Conservation (phyloP, 441 rosid species). For the Euphorbia corollata region DNA sequence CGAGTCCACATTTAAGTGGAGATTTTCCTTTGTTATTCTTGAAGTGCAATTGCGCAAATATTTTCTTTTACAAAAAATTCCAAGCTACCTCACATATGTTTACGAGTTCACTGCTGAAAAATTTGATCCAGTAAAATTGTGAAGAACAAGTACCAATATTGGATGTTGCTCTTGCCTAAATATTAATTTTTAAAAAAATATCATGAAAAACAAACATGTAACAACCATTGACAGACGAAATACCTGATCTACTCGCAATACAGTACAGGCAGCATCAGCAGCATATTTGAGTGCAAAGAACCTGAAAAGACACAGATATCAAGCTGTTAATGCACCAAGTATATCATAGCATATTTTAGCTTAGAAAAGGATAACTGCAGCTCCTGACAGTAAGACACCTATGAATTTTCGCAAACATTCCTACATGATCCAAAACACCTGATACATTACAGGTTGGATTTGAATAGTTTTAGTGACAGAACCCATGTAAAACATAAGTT, state of each 20-base stretch:
- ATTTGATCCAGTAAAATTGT: neutral
- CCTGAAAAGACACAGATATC: constrained; percentile 34
- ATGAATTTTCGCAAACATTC: neutral
- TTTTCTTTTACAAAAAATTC: too few species aligned
- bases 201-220: neutral
- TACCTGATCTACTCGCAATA: constrained; percentile 97
- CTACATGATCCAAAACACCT: neutral
- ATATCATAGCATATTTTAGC: neutral
- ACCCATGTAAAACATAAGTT: neutral
- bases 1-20: too few species aligned
- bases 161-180: neutral
- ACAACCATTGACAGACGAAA: neutral
- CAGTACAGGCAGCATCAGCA: constrained; percentile 97
- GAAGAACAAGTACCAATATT: neutral
- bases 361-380: neutral
- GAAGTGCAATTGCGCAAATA: too few species aligned
- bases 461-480: neutral
- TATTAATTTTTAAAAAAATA: neutral
- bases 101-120: neutral
- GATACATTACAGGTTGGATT: too few species aligned
- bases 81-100: neutral
- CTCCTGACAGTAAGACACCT: neutral
- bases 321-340: neutral
- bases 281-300: constrained; percentile 86
- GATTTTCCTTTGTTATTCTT: too few species aligned